Percentiles rank a stretch among this genome's conserved stretches.
These are phyloP conservation scores for Lecanosticta acicola DNA, from an alignment of 2,329 filamentous ascomycete genomes.

Conservation along the genomic window DNA sequence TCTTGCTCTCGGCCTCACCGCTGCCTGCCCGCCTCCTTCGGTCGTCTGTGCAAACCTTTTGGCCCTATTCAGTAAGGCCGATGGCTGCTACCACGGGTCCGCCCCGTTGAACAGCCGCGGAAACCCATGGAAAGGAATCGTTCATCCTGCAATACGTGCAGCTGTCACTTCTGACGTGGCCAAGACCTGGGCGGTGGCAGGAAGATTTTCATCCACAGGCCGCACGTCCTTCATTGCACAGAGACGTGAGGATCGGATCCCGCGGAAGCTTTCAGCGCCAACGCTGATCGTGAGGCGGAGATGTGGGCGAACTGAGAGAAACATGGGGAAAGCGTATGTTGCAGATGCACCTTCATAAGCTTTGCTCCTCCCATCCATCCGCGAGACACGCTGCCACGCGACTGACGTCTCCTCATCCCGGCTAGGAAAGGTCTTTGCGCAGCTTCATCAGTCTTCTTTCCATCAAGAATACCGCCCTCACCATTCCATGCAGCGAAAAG, in stretches of 20 bases:
- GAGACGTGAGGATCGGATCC: background rate
- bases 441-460: slow-evolving; percentile 44
- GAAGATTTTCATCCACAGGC: slow-evolving; percentile 12
- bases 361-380: slow-evolving; percentile 5
- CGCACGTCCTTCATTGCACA: background rate
- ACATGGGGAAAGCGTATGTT: slow-evolving; percentile 16
- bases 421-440: slow-evolving; percentile 22
- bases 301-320: slow-evolving; percentile 12
- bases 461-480: slow-evolving; percentile 46
- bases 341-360: background rate
- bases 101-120: slow-evolving; percentile 4
- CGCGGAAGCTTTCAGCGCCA: slow-evolving; percentile 18
- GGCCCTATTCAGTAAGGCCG: too few relatives aligned
- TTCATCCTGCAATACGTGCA: background rate
- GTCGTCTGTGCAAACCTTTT: background rate
- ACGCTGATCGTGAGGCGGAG: slow-evolving; percentile 9
- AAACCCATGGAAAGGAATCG: background rate
- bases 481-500: slow-evolving; percentile 45
- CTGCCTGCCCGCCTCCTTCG: background rate
- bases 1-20: background rate
- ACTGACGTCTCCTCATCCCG: slow-evolving; percentile 11
- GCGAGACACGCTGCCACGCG: background rate
- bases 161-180: too few relatives aligned
- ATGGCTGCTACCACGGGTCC: background rate
- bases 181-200: too few relatives aligned